Base-by-base conservation (phyloP, 768 basidiomycete genomes). In the Suillus weaverae region DNA sequence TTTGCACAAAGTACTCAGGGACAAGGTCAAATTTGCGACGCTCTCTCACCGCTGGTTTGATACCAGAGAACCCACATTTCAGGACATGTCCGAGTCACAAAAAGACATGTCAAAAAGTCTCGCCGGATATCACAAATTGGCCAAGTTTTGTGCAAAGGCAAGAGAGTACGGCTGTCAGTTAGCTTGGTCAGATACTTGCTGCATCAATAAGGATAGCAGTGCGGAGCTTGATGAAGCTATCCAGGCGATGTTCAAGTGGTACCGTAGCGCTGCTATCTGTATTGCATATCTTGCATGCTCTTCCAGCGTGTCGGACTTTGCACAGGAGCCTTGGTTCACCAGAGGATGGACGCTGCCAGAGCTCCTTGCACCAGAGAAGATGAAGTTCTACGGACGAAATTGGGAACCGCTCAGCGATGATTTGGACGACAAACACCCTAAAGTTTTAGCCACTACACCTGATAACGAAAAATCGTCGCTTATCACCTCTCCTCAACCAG, bases 141-240 rank as follows among this genome's bases (percentile, higher is more conserved):
- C 57, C 46, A 33, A 51, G 11, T 66, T 72, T 33, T 72, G 70
- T 32, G 30, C 66, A 18, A 71, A 33, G 54, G 70, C 70, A 6
- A 62, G 48, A 18, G 72, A 72, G 36, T 69, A 63, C 48, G 51
- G 30, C 13, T 72, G 70, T 41, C 26, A 36, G 36, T 74, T 67
- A 20, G 71, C 62, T 35, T 76, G 74, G 73, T 67, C 69, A 22
- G 74, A 75, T 16, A 66, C 64, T 6, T 65, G 60, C 26, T 69
- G 68, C 51, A 66, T 68, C 61, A 62, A 69, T 59, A 74, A 73
- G 39, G 62, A 66, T 20, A 74, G 71, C 62, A 76, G 74, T 26
- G 67, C 72, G 11, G 74, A 75, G 53, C 63, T 75, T n/a, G 71
- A 73, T 30, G 74, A 74, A 44, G 71, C 73, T 41, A 74, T 76